A percentile compares a stretch with the other conserved stretches of the same genome.
phyloP scores from a whole-genome alignment of 2,329 filamentous ascomycete species.

The Kalmusia sp. region DNA sequence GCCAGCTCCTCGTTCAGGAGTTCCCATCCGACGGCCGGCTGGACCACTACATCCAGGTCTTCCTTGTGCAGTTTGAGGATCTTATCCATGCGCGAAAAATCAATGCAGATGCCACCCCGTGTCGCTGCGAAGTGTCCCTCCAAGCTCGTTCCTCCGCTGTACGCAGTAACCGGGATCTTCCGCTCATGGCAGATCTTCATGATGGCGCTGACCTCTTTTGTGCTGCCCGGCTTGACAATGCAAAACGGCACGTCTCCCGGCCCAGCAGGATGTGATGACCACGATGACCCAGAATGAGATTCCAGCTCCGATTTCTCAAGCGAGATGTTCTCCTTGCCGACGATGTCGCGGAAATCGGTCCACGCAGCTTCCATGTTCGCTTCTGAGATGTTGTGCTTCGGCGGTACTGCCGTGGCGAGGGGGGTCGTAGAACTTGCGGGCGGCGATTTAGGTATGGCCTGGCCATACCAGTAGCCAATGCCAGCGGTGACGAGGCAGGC shows the following conservation, averaged over 20 bases:
- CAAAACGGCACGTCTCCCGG: conserved; percentile 59
- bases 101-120: conserved; percentile 81
- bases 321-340: conserved; percentile 69
- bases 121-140: conserved; percentile 90
- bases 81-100: conserved; percentile 85
- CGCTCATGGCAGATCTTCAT: conserved; percentile 88
- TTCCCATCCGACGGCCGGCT: conserved; percentile 84
- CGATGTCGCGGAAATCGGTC: conserved; percentile 66
- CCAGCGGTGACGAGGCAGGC: conserved; percentile 59
- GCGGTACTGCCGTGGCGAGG: conserved; percentile 56
- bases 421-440: conserved; percentile 63
- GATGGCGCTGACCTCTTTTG: conserved; percentile 82
- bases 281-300: conserved; percentile 67
- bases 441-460: conserved; percentile 54
- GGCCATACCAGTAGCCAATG: conserved; percentile 64
- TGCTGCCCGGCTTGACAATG: conserved; percentile 77
- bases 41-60: conserved; percentile 63
- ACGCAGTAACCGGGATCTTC: conserved; percentile 83
- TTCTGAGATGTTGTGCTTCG: conserved; percentile 62
- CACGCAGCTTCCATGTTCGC: conserved; percentile 69
- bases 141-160: conserved; percentile 86
- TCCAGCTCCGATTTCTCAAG: conserved; percentile 62
- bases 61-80: conserved; percentile 79
- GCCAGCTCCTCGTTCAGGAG: conserved; percentile 79
- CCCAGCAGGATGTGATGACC: conserved; percentile 61